Evolutionary conservation across 2,329 filamentous ascomycete genomes (phyloP), one percentile per base, ranked within the genome.

Genomic region (Paecilomyces dactylethromorphus): DNA sequence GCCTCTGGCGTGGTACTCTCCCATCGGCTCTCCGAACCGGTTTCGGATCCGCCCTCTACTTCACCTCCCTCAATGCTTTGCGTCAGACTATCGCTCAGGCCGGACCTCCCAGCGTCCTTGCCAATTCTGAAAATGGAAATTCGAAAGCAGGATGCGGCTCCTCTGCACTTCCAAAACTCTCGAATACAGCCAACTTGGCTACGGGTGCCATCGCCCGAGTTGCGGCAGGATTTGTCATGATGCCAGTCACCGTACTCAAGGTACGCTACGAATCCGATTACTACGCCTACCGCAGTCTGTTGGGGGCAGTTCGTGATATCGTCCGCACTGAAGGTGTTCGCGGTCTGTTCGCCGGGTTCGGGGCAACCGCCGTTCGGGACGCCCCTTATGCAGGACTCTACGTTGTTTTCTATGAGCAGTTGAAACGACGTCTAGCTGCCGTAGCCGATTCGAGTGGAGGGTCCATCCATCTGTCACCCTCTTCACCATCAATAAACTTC

Each of bases 311-410:
- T 1, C 79, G 79, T 33, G 91, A 94, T 65, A 97, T 97, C 29
- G 77, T 88, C 56, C 80, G 81, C 7, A 84, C 79, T 0, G 87
- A 93, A 65, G 92, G 94, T 0, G 58, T 90, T 3, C 84, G 87
- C 31, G 94, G 93, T 0, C 95, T 99, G 75, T 97, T 97, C 69
- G 86, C 90, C 0, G 94, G 94, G 1, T 96, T 96, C 69, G 94
- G 94, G 50, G 94, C 93, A 1, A 99, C 94, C 0, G 91, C 94
- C 0, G 85, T 96, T 29, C 84, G 94, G 53, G 94, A 99, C 74
- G 94, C 92, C n/a, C 94, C 94, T 0, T 97, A 97, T 71, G 94
- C 94, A 0, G 94, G 94, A 0, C 81, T 97, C 15, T 99, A 99
- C 70, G 91, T 99, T 0, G 79, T 97, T 7, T 90, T 96, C 66